Conservation (phyloP, 176 grass and related monocot genomes). For the sorghum (Sorghum bicolor) region Sorghum_bicolor_NCBIv3 NC_012872.2:57646001-57646500, state of each 20-base stretch:
- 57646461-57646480: neutral
- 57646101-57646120: slow-evolving; percentile 50
- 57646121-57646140: neutral
- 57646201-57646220: slow-evolving; percentile 83
- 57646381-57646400: slow-evolving; percentile 20
- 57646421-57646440: neutral
- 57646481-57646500: neutral
- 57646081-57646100: slow-evolving; percentile 93
- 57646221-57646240: slow-evolving; percentile 58
- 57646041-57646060: slow-evolving; percentile 96
- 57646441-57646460: neutral
- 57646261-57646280: slow-evolving; percentile 42
- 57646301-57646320: slow-evolving; percentile 79
- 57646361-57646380: slow-evolving; percentile 57
- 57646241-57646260: slow-evolving; percentile 49
- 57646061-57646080: slow-evolving; percentile 98
- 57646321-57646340: slow-evolving; percentile 88
- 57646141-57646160: neutral
- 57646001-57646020: slow-evolving; percentile 64
- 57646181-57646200: slow-evolving; percentile 62
- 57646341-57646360: slow-evolving; percentile 69
- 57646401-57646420: slow-evolving; percentile 1
- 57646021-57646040: slow-evolving; percentile 85
- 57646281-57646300: slow-evolving; percentile 37
- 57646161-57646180: slow-evolving; percentile 38